A percentile compares a stretch with the other conserved stretches of the same genome.
Conservation (phyloP, 148 eudicot species). For the Arctostaphylos glauca region DNA sequence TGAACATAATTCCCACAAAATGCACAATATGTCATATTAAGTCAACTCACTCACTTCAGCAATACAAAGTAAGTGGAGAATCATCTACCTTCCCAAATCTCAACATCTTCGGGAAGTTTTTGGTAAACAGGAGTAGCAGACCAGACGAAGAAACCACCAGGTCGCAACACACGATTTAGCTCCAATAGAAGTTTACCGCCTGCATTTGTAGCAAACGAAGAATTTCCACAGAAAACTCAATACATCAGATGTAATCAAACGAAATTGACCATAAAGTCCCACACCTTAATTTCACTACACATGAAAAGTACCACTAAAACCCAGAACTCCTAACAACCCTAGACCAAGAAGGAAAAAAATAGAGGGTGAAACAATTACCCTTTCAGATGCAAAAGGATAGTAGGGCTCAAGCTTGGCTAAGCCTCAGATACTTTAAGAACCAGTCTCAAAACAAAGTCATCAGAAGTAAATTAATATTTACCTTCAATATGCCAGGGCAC, state of each 20-base stretch:
- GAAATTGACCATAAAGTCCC: not conserved
- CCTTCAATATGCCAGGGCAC: slow-evolving; percentile 87
- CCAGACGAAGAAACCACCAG: slow-evolving; percentile 84
- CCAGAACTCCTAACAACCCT: not conserved
- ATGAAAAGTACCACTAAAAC: not conserved
- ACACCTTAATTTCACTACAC: not conserved
- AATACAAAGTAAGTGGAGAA: not conserved
- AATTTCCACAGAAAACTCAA: not conserved
- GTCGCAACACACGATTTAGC: slow-evolving; percentile 66
- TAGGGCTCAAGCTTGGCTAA: not conserved
- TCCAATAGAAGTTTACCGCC: slow-evolving; percentile 80
- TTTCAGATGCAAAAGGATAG: not conserved
- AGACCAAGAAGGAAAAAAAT: not conserved
- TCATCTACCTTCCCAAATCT: slow-evolving; percentile 59
- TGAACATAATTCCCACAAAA: slow-evolving; percentile 19
- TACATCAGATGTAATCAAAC: not conserved
- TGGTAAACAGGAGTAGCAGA: slow-evolving; percentile 83
- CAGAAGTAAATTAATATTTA: slow-evolving; percentile 8
- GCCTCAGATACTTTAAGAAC: not conserved
- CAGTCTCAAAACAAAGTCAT: not conserved
- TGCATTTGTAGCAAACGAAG: slow-evolving; percentile 16
- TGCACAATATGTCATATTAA: too few relatives aligned
- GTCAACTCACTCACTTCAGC: not conserved
- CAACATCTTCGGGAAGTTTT: slow-evolving; percentile 45
- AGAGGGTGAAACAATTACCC: not conserved